A percentile compares a stretch with the other conserved stretches of the same genome.
Evolutionary conservation across 805 yeast species (phyloP).

Genomic region (Nakazawaea ambrosiae): DNA sequence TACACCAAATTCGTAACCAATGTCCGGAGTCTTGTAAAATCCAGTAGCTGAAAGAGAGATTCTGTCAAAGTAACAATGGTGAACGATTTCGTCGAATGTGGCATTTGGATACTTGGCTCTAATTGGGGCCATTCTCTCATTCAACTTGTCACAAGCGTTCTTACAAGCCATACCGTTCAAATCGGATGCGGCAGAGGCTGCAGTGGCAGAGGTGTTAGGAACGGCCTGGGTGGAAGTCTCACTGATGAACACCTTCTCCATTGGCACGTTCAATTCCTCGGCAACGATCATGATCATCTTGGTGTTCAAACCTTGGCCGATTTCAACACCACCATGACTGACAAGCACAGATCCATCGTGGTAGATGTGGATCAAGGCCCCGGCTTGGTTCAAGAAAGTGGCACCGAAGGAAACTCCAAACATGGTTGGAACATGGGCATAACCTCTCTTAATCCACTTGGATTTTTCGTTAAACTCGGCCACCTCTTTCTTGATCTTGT

Average conservation of each 20-base stretch:
- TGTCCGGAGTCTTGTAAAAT: slow-evolving; percentile 42
- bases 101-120: slow-evolving; percentile 29
- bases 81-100: slow-evolving; percentile 32
- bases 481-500: slow-evolving; percentile 27
- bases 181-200: slow-evolving; percentile 43
- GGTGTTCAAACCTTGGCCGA: slow-evolving; percentile 43
- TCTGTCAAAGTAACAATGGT: slow-evolving; percentile 36
- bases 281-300: slow-evolving; percentile 44
- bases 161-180: slow-evolving; percentile 44
- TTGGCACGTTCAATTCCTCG: slow-evolving; percentile 31
- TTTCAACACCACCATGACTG: slow-evolving; percentile 43
- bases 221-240: slow-evolving; percentile 42
- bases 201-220: slow-evolving; percentile 41
- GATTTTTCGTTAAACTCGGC: slow-evolving; percentile 30
- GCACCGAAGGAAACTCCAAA: slow-evolving; percentile 44
- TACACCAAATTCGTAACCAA: slow-evolving; percentile 34
- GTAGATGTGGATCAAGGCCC: slow-evolving; percentile 39
- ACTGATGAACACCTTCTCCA: slow-evolving; percentile 33
- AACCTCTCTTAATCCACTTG: slow-evolving; percentile 40
- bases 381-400: slow-evolving; percentile 37
- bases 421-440: slow-evolving; percentile 38
- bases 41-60: slow-evolving; percentile 41
- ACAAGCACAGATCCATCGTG: slow-evolving; percentile 38
- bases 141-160: slow-evolving; percentile 37
- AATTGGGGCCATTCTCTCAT: slow-evolving; percentile 32